Conservation (phyloP, 2,329 filamentous ascomycete genomes). For the Paramyrothecium sp. region DNA sequence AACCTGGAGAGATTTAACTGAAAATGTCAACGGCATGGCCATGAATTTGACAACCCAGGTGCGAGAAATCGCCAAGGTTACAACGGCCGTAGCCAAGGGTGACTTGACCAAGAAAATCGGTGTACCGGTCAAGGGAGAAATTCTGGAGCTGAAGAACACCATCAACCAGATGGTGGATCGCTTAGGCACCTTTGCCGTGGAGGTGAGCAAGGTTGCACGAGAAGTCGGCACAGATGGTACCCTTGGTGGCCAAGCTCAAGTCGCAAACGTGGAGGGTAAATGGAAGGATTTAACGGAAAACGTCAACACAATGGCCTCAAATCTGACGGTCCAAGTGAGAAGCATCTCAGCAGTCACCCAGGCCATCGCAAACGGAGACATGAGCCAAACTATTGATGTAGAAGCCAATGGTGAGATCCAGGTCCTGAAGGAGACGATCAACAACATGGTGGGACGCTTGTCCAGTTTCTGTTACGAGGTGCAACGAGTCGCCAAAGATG, state of each 20-base stretch:
- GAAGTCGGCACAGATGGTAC: constrained; percentile 97
- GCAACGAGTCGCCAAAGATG: constrained; percentile 92
- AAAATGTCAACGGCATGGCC: constrained; percentile 97
- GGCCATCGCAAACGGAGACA: constrained; percentile 91
- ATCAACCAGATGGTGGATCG: constrained; percentile 99
- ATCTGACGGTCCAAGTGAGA: constrained; percentile 73
- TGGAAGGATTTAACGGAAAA: constrained; percentile 97
- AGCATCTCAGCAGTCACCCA: constrained; percentile 93
- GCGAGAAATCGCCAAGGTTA: constrained; percentile 94
- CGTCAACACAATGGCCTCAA: constrained; percentile 74
- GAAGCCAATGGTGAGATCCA: constrained; percentile 94
- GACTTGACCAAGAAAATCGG: constrained; percentile 96
- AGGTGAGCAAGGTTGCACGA: constrained; percentile 91
- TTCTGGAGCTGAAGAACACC: constrained; percentile 91
- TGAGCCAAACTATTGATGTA: constrained; percentile 94
- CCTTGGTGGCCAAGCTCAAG: constrained; percentile 87
- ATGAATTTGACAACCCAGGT: constrained; percentile 98
- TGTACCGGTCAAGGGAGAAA: constrained; percentile 90
- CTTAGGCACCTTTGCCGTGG: constrained; percentile 90
- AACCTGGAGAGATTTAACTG: constrained; percentile 94
- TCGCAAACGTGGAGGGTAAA: constrained; percentile 94
- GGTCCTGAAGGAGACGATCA: constrained; percentile 92
- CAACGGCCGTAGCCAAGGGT: constrained; percentile 89
- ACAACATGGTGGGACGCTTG: constrained; percentile 95
- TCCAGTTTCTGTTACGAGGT: constrained; percentile 97